Conservation (phyloP, 805 yeast genomes). For the Nakazawaea ambrosiae region DNA sequence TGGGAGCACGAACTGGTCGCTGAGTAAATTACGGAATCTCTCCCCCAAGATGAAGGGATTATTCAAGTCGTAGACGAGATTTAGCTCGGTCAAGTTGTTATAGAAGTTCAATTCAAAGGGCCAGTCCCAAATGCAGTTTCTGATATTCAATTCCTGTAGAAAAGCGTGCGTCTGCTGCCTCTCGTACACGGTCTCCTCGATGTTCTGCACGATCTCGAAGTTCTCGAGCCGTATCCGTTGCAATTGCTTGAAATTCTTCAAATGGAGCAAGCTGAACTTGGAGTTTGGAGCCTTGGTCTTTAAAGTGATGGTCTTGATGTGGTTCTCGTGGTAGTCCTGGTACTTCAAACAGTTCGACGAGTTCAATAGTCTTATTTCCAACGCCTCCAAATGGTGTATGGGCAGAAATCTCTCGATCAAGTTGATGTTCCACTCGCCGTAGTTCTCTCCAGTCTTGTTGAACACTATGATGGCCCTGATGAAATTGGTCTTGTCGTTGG, state of each 20-base stretch:
- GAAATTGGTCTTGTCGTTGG: neutral
- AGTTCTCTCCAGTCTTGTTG: conserved; percentile 1
- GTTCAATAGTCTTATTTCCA: conserved; percentile 20
- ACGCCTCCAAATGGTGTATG: conserved; percentile 17
- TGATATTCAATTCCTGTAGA: conserved; percentile 24
- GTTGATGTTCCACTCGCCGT: conserved; percentile 18
- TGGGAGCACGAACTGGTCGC: conserved; percentile 6
- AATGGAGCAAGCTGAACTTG: conserved; percentile 36
- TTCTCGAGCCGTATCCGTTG: conserved; percentile 27
- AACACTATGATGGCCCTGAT: neutral
- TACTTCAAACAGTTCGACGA: conserved; percentile 29
- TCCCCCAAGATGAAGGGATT: conserved; percentile 29
- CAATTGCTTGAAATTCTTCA: conserved; percentile 29
- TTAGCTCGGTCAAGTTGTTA: conserved; percentile 17
- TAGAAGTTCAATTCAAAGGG: conserved; percentile 38
- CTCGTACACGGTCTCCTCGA: conserved; percentile 30
- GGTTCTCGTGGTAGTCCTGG: conserved; percentile 13
- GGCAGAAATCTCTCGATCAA: conserved; percentile 11
- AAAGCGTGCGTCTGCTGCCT: conserved; percentile 17
- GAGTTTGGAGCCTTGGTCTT: conserved; percentile 17
- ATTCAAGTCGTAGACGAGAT: conserved; percentile 17
- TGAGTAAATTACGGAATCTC: conserved; percentile 24
- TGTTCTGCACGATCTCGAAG: conserved; percentile 23
- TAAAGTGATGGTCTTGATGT: conserved; percentile 16
- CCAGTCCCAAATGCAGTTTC: conserved; percentile 50